Percentiles rank a stretch among this genome's conserved stretches.
phyloP scores from a whole-genome alignment of 2,329 filamentous ascomycete genomes.

The Penicillium sp. region DNA sequence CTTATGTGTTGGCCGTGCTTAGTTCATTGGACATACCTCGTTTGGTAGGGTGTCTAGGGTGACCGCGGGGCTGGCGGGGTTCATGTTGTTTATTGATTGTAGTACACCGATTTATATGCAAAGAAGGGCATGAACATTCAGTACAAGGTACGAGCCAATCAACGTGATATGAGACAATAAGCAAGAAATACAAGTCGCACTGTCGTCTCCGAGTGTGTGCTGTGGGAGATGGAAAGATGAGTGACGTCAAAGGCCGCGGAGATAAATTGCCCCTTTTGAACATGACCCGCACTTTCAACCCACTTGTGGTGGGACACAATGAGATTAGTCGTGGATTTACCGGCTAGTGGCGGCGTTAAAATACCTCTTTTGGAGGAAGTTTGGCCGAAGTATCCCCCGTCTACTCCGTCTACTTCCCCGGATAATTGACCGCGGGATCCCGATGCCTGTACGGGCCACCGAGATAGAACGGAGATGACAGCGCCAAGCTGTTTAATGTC shows the following conservation, averaged over 20 bases:
- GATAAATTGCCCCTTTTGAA: not conserved
- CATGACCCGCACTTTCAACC: not conserved
- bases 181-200: not conserved
- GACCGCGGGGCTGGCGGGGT: conserved; percentile 3
- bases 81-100: conserved; percentile 11
- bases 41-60: conserved; percentile 35
- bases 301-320: not conserved
- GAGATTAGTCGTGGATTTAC: not conserved
- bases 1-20: not conserved
- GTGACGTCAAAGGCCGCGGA: conserved; percentile 1
- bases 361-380: not conserved
- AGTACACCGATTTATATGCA: not conserved
- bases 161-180: not conserved
- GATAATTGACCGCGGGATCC: conserved; percentile 20
- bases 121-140: not conserved
- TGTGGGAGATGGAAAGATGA: not conserved
- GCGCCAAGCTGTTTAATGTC: conserved; percentile 4
- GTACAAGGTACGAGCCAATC: not conserved
- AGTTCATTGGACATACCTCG: conserved; percentile 28
- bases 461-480: conserved; percentile 11
- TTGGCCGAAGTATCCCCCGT: not conserved
- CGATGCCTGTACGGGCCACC: conserved; percentile 25
- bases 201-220: not conserved
- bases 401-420: conserved; percentile 2
- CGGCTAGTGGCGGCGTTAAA: not conserved